Percentiles rank a stretch among this genome's conserved stretches.
Evolutionary conservation across 2,329 filamentous ascomycete species (phyloP).

Genomic region (Cercospora janseana): DNA sequence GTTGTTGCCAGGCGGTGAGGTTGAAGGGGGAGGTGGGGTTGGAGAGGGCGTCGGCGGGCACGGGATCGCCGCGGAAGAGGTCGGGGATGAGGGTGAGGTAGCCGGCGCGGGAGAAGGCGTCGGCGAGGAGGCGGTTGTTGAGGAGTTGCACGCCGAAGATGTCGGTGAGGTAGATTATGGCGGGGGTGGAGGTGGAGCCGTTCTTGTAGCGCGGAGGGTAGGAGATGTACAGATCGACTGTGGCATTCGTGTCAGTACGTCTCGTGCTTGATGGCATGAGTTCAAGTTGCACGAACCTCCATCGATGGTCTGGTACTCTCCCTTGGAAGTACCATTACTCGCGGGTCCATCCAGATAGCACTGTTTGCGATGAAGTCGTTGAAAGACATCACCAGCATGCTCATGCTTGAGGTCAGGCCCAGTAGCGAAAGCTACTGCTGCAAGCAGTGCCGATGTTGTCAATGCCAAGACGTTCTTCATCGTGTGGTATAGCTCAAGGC

Average conservation of each 20-base stretch:
- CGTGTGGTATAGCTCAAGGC: not conserved
- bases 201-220: constrained; percentile 20
- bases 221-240: constrained; percentile 28
- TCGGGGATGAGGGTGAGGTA: constrained; percentile 39
- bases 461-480: constrained; percentile 5
- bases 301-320: constrained; percentile 17
- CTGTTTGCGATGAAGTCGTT: constrained; percentile 12
- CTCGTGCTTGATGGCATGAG: not conserved
- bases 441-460: constrained; percentile 14
- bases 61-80: constrained; percentile 38
- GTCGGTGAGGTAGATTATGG: constrained; percentile 38
- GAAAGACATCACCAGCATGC: constrained; percentile 25
- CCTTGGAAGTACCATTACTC: constrained; percentile 24
- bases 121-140: constrained; percentile 39
- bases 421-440: constrained; percentile 11
- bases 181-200: constrained; percentile 19
- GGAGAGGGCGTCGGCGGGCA: constrained; percentile 29
- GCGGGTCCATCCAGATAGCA: constrained; percentile 21
- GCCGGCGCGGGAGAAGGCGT: constrained; percentile 35
- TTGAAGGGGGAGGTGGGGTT: constrained; percentile 41
- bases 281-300: constrained; percentile 17
- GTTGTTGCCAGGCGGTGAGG: constrained; percentile 46
- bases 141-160: constrained; percentile 37
- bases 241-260: not conserved
- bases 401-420: constrained; percentile 23